phyloP scores from a whole-genome alignment of 768 basidiomycete species.

The Mycena venus region DNA sequence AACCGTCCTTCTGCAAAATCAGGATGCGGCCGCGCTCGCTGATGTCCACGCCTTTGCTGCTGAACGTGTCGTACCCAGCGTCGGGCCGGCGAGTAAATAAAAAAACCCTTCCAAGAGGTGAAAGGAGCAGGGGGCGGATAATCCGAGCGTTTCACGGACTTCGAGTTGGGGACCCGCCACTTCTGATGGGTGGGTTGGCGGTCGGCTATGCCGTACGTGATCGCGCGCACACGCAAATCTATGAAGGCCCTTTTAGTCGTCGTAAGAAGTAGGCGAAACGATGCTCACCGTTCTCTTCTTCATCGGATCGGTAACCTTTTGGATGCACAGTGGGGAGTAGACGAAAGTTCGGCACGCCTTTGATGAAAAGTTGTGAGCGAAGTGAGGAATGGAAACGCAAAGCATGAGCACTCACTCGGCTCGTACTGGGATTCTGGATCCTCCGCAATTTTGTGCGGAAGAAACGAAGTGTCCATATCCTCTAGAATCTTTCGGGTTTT shows the following conservation, averaged over 20 bases:
- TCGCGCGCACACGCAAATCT: background rate
- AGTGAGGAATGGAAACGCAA: background rate
- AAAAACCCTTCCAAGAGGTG: background rate
- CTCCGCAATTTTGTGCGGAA: background rate
- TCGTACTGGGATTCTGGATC: background rate
- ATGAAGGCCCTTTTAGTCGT: background rate
- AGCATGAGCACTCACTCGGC: background rate
- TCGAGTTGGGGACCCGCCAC: background rate
- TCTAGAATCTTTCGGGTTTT: background rate
- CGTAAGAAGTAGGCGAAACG: background rate
- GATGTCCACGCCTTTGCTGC: background rate
- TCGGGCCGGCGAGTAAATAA: background rate
- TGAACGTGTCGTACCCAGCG: background rate
- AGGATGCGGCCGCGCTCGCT: background rate
- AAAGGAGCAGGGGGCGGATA: background rate
- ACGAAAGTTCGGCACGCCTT: background rate
- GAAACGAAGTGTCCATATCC: background rate
- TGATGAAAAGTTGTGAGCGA: background rate
- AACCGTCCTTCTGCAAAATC: background rate
- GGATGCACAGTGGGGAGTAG: background rate
- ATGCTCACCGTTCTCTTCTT: background rate
- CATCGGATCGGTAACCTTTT: background rate
- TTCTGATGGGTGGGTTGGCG: background rate
- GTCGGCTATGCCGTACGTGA: background rate
- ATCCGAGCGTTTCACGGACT: background rate